Base-by-base conservation (phyloP, 208 protist genomes). In the Endotrypanum monterogeii region DNA sequence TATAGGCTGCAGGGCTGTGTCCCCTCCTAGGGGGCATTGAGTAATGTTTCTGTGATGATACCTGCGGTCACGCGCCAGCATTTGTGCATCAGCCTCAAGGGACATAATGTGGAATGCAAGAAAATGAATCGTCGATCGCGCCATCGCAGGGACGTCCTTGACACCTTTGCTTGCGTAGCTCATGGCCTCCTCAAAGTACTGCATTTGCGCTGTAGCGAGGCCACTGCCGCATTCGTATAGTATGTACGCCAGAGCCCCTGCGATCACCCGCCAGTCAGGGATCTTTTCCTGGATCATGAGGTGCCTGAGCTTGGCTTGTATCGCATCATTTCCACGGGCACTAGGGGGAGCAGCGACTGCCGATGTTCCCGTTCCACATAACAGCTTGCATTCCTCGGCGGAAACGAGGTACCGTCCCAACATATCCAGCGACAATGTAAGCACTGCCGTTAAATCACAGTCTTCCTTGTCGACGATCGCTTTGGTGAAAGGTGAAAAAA, bases 81-180 rank as follows among this genome's bases (percentile, higher is more conserved):
- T 67, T 77, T 86, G 87, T 2, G 83, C 80, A 46, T 89, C 87
- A 35, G 82, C 91, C 68, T 93, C 84, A n/a, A 91, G 67, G 44
- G 89, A 94, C 11, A 96, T 73, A 18, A 96, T 61, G 71, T 89
- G 68, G 23, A 89, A 80, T 16, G 91, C 84, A 23, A 93, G 75
- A 4, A 83, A 54, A 20, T 78, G 71, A 32, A 89, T 83, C 3
- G 69, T 71, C 8, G 76, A 71, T 14, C 71, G 65, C 18, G 73
- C 72, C 55, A 79, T 32, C 1, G 57, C 62, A 5, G 73, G 79
- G 0, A 83, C 39, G 30, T 81, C 76, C 41, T 63, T 37, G 0
- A 76, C 16, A 6, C 7, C 56, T 52, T 76, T 81, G 18, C 50
- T 51, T 37, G 68, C n/a, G 56, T 54, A 76, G 66, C 56, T 65